A percentile compares a stretch with the other conserved stretches of the same genome.
Conservation (phyloP, 2,329 filamentous ascomycete genomes). For the Aspergillus sojae region DNA sequence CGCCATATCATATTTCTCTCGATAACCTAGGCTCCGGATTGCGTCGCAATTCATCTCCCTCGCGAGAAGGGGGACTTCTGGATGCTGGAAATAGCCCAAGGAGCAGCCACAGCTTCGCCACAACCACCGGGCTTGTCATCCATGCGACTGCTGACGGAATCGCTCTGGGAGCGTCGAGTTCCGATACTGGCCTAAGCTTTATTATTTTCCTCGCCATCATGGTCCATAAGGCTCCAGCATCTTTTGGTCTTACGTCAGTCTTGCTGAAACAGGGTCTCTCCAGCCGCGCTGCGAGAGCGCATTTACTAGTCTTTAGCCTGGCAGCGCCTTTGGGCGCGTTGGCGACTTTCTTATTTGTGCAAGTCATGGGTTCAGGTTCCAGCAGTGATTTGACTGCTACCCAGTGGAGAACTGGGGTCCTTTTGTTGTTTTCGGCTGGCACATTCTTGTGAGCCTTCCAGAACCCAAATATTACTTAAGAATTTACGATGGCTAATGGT, state of each 20-base stretch:
- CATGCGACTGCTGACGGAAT: conserved; percentile 95
- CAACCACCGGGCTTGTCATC: conserved; percentile 92
- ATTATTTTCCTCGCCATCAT: conserved; percentile 96
- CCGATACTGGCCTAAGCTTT: conserved; percentile 76
- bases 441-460: conserved; percentile 78
- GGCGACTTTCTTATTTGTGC: conserved; percentile 77
- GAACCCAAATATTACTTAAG: not conserved
- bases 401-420: conserved; percentile 87
- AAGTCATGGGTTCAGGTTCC: conserved; percentile 63
- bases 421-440: conserved; percentile 91
- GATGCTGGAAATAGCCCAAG: conserved; percentile 33
- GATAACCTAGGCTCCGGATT: conserved; percentile 71
- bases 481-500: conserved; percentile 17
- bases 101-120: conserved; percentile 65
- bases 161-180: conserved; percentile 87
- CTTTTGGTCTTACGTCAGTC: conserved; percentile 90
- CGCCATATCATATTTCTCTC: conserved; percentile 83
- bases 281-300: conserved; percentile 79
- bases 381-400: conserved; percentile 60
- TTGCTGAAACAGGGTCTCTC: conserved; percentile 88
- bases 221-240: conserved; percentile 94
- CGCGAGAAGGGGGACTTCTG: conserved; percentile 41
- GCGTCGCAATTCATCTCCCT: conserved; percentile 46
- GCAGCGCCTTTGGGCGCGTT: conserved; percentile 87
- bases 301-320: conserved; percentile 87